phyloP scores from a whole-genome alignment of 257 asterid genomes.

The Jaltomata sinuosa region DNA sequence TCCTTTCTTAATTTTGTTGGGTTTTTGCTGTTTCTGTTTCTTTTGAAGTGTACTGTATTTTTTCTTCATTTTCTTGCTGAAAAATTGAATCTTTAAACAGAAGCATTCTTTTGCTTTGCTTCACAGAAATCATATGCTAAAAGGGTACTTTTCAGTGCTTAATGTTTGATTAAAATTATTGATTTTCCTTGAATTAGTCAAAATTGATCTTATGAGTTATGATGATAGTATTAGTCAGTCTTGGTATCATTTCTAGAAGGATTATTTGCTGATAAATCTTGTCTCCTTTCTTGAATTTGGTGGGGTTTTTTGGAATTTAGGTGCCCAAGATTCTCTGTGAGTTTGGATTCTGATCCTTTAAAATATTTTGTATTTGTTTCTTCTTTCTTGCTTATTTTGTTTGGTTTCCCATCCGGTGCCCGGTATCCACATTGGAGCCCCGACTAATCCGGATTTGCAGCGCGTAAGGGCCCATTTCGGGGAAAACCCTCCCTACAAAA shows the following conservation, averaged over 20 bases:
- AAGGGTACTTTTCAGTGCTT: neutral
- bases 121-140: neutral
- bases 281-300: neutral
- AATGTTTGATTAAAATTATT: neutral
- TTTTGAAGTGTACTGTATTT: neutral
- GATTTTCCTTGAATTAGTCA: neutral
- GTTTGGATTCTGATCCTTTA: neutral
- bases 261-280: neutral
- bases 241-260: neutral
- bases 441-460: neutral
- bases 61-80: neutral
- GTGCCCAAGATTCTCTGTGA: neutral
- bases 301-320: neutral
- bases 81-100: neutral
- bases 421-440: rapidly evolving
- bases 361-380: neutral
- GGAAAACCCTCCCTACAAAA: no score
- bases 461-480: neutral
- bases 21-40: neutral
- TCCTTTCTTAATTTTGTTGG: neutral
- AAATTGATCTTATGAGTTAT: neutral
- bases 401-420: neutral
- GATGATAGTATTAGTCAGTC: neutral
- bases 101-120: neutral
- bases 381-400: neutral